phyloP scores from a whole-genome alignment of 352 stramenopile genomes.

The Globisporangium spinosum region DNA sequence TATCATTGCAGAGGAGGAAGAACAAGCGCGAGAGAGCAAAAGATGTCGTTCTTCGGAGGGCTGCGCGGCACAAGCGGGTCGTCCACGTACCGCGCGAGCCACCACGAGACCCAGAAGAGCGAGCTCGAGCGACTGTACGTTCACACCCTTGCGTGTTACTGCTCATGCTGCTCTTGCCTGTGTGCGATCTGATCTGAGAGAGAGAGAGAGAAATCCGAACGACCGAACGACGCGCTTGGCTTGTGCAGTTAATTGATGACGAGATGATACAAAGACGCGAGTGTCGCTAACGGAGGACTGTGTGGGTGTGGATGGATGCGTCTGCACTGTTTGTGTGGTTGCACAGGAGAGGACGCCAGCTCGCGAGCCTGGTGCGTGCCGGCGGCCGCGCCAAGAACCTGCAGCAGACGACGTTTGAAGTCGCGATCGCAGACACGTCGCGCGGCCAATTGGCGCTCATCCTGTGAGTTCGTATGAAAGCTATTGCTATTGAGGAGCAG shows the following conservation, averaged over 20 bases:
- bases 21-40: slow-evolving; percentile 1
- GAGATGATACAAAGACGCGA: background rate
- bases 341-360: slow-evolving; percentile 60
- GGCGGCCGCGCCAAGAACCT: slow-evolving; percentile 82
- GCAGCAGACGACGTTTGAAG: slow-evolving; percentile 82
- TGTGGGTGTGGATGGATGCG: background rate
- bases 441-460: slow-evolving; percentile 43
- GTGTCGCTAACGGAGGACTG: background rate
- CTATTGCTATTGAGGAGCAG: background rate
- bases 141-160: background rate
- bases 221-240: slow-evolving; percentile 1
- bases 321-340: background rate
- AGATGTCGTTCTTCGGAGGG: slow-evolving; percentile 68
- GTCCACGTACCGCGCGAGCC: slow-evolving; percentile 25
- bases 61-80: slow-evolving; percentile 50
- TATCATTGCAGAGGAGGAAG: slow-evolving; percentile 4
- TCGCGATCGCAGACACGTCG: slow-evolving; percentile 55
- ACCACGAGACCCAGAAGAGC: slow-evolving; percentile 76
- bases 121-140: slow-evolving; percentile 78
- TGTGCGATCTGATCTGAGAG: background rate
- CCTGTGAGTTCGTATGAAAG: slow-evolving; percentile 31
- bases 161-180: background rate
- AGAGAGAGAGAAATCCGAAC: background rate
- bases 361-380: slow-evolving; percentile 78
- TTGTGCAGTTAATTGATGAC: background rate